These are phyloP conservation scores for Plasmodium gaboni DNA, from an alignment of 169 alveolate genomes.

Conservation along the genomic window DNA sequence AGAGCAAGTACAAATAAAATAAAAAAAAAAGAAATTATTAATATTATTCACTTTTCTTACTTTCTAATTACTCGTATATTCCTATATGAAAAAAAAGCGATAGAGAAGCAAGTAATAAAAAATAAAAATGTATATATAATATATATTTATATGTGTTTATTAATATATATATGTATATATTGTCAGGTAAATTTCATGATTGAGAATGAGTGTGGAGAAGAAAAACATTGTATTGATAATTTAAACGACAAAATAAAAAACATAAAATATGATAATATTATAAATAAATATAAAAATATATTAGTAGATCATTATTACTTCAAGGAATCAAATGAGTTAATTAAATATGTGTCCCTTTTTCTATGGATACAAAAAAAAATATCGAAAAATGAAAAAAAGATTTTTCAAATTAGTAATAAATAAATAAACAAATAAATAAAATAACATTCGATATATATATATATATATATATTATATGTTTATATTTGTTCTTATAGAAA, in stretches of 20 bases:
- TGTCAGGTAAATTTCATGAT: conserved; percentile 54
- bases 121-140: background rate
- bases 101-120: conserved; percentile 46
- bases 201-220: conserved; percentile 37
- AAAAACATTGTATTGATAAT: conserved; percentile 13
- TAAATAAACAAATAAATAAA: background rate
- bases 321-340: conserved; percentile 25
- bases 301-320: conserved; percentile 24
- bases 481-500: conserved; percentile 10
- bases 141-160: background rate
- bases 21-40: conserved; percentile 12
- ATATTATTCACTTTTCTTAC: conserved; percentile 18
- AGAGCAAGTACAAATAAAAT: conserved; percentile 59
- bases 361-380: conserved; percentile 50
- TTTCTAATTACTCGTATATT: conserved; percentile 59
- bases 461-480: background rate
- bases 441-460: background rate
- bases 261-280: conserved; percentile 7
- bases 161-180: background rate
- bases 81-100: conserved; percentile 19
- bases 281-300: conserved; percentile 44
- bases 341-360: conserved; percentile 23
- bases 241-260: conserved; percentile 17
- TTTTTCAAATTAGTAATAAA: conserved; percentile 20
- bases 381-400: conserved; percentile 9